phyloP scores from a whole-genome alignment of 768 basidiomycete genomes.

The Pleurotus tuber-regium region DNA sequence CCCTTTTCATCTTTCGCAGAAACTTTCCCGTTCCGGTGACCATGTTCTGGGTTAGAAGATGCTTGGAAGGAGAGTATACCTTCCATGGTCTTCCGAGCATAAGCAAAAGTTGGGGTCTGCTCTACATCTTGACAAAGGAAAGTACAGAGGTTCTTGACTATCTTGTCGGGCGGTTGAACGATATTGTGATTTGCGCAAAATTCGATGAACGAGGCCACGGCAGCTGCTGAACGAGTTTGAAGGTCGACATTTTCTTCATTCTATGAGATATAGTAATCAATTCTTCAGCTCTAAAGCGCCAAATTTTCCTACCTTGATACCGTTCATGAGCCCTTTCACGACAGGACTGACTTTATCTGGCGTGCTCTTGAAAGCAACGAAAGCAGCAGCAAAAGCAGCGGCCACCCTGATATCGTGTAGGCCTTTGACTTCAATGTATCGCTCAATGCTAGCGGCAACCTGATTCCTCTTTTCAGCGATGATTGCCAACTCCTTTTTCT shows the following conservation, averaged over 20 bases:
- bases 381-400: slow-evolving; percentile 87
- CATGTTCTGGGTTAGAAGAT: slow-evolving; percentile 25
- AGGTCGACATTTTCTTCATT: slow-evolving; percentile 87
- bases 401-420: slow-evolving; percentile 86
- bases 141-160: slow-evolving; percentile 94
- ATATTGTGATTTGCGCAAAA: slow-evolving; percentile 76
- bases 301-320: slow-evolving; percentile 73
- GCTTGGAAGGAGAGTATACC: slow-evolving; percentile 78
- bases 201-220: slow-evolving; percentile 85
- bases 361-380: slow-evolving; percentile 80
- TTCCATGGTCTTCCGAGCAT: slow-evolving; percentile 53
- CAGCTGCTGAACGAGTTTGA: slow-evolving; percentile 82
- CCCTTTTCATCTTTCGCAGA: slow-evolving; percentile 33
- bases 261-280: slow-evolving; percentile 42
- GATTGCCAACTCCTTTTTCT: slow-evolving; percentile 70
- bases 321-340: slow-evolving; percentile 96
- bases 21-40: slow-evolving; percentile 28
- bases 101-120: slow-evolving; percentile 86
- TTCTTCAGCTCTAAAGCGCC: not conserved
- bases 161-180: slow-evolving; percentile 88
- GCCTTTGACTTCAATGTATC: slow-evolving; percentile 78
- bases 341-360: slow-evolving; percentile 96
- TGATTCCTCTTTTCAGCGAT: slow-evolving; percentile 76
- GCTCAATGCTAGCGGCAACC: slow-evolving; percentile 68
- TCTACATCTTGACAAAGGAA: slow-evolving; percentile 92